These are phyloP conservation scores for Periconia sp. DNA, from an alignment of 2,329 filamentous ascomycete species.

Conservation along the genomic window DNA sequence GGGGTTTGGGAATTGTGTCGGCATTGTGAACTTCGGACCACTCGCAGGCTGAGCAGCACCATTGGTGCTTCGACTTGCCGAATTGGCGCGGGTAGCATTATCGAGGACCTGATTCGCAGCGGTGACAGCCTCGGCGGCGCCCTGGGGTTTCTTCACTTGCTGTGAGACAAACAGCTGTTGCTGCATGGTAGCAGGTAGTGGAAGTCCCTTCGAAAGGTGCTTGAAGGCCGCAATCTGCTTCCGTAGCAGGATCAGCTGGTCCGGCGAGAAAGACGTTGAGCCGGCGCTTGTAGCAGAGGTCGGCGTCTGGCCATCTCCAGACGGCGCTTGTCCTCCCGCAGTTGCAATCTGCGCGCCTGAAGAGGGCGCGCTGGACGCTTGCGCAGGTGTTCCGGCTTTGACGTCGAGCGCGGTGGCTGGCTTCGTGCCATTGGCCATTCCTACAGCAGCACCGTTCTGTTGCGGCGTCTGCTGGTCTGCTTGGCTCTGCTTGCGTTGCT, in stretches of 20 bases:
- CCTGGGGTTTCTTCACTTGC: slow-evolving; percentile 59
- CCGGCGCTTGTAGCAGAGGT: slow-evolving; percentile 33
- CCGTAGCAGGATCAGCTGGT: slow-evolving; percentile 79
- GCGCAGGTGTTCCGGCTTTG: slow-evolving; percentile 21
- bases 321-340: slow-evolving; percentile 28
- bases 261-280: slow-evolving; percentile 51
- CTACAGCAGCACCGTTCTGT: slow-evolving; percentile 54
- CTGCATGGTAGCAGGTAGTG: slow-evolving; percentile 79
- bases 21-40: slow-evolving; percentile 50
- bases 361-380: slow-evolving; percentile 29
- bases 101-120: slow-evolving; percentile 59
- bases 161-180: slow-evolving; percentile 81
- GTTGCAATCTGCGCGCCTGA: slow-evolving; percentile 30
- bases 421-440: slow-evolving; percentile 56
- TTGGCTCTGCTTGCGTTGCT: slow-evolving; percentile 61
- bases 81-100: slow-evolving; percentile 51
- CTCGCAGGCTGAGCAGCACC: slow-evolving; percentile 41
- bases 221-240: slow-evolving; percentile 94
- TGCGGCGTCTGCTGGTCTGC: slow-evolving; percentile 53
- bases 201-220: slow-evolving; percentile 83
- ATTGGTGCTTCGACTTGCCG: slow-evolving; percentile 48
- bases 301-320: slow-evolving; percentile 49
- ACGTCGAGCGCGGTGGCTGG: slow-evolving; percentile 30
- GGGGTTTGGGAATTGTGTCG: slow-evolving; percentile 60
- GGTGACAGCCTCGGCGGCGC: slow-evolving; percentile 47